Evolutionary conservation across 805 yeast species (phyloP), one percentile per base, ranked within the genome.

Genomic region (Blastobotrys attinorum): DNA sequence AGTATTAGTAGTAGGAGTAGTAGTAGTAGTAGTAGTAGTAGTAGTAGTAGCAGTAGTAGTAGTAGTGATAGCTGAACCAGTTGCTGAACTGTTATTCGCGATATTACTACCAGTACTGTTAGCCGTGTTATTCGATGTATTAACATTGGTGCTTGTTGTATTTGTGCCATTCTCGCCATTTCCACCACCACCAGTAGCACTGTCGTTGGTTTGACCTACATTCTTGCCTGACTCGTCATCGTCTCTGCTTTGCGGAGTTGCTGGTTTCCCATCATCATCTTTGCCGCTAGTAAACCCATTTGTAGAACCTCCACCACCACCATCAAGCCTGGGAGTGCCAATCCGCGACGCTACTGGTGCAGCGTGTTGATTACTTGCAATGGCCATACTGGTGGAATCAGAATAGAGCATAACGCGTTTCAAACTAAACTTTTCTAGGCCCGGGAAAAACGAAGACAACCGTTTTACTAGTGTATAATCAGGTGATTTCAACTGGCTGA

Each of bases 371-470:
- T n/a, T 37, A 22, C 18, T 21, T n/a, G 18, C 29, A 31, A 6
- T 15, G 15, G 31, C 23, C 29, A 40, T 23, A 22, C 27, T 22
- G n/a, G n/a, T n/a, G n/a, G n/a, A n/a, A 17, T 21, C 6, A 15
- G 39, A 22, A 17, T 37, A 37, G 25, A 44, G 29, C 34, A 50
- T 42, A 3, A 51, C 17, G 34, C 50, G 50, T 11, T 31, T 16
- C 10, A 53, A 37, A 3, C 47, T 43, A 16, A 51, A 23, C 4
- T 39, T 31, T 8, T 22, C 15, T 22, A 48, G 17, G 6, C 34
- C 39, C 3, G 56, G 50, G 32, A 53, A 53, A 13, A 50, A 15
- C 13, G 31, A 29, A 1, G 29, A 18, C 3, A 49, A 31, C 11
- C 32, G 17, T 15, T 43, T 45, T 2, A 55, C 32, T 11, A 52